Evolutionary conservation across 2,329 filamentous ascomycete species (phyloP).

Genomic region (Cladosporium sphaerospermum): DNA sequence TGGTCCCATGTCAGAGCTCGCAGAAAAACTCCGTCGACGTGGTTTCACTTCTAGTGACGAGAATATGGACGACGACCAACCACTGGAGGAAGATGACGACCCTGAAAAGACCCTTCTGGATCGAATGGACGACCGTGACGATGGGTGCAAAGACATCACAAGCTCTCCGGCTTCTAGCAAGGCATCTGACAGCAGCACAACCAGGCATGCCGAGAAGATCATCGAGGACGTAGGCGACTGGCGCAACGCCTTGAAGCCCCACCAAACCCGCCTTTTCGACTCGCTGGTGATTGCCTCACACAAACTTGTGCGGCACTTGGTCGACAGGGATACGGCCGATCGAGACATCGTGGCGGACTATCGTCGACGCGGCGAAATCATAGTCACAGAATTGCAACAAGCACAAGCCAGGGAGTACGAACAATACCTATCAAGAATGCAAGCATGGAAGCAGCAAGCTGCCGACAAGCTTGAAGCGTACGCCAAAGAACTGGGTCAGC

Average conservation of each 20-base stretch:
- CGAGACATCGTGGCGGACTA: constrained; percentile 40
- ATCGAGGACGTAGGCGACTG: constrained; percentile 31
- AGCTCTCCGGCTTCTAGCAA: constrained; percentile 3
- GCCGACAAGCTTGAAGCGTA: constrained; percentile 7
- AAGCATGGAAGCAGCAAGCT: constrained; percentile 12
- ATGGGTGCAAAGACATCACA: neutral
- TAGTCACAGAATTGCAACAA: constrained; percentile 39
- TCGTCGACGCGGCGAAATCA: constrained; percentile 35
- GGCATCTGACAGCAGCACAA: constrained; percentile 15
- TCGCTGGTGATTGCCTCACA: constrained; percentile 36
- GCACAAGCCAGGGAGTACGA: constrained; percentile 35
- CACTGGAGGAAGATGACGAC: neutral
- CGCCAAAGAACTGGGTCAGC: constrained; percentile 16
- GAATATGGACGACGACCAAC: no score
- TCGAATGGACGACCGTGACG: neutral
- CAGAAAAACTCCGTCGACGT: constrained; percentile 1
- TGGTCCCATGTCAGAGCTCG: constrained; percentile 23
- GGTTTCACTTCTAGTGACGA: neutral
- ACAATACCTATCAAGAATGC: constrained; percentile 7
- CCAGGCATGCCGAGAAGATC: neutral
- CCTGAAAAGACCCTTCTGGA: constrained; percentile 25
- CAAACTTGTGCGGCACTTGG: constrained; percentile 40
- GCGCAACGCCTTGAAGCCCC: constrained; percentile 33
- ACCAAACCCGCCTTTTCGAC: constrained; percentile 35
- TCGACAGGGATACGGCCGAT: constrained; percentile 42